Percentiles rank a stretch among this genome's conserved stretches.
These are phyloP conservation scores for Chlorophyllum brunneum DNA, from an alignment of 768 basidiomycete species.

Conservation along the genomic window DNA sequence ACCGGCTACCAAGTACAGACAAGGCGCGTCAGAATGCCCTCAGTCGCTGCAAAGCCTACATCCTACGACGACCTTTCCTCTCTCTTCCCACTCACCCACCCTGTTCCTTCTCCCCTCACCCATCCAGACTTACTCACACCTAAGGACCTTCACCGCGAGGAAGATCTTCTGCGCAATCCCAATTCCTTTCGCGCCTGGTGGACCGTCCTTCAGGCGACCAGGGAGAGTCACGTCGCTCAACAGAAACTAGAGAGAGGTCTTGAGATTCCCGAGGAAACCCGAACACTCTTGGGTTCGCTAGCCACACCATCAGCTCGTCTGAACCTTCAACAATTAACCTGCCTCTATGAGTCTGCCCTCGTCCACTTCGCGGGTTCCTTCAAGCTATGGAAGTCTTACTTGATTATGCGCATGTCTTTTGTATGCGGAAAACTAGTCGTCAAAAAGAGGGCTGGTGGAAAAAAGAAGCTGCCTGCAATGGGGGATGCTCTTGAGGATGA, in stretches of 20 bases:
- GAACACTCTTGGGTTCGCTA: constrained; percentile 72
- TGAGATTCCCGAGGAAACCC: constrained; percentile 45
- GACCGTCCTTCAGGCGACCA: constrained; percentile 73
- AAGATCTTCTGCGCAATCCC: constrained; percentile 90
- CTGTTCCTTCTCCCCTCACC: constrained; percentile 76
- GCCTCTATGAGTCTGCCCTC: constrained; percentile 92
- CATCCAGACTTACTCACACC: constrained; percentile 72
- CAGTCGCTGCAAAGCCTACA: constrained; percentile 44
- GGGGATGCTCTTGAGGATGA: constrained; percentile 88
- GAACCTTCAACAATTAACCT: constrained; percentile 79
- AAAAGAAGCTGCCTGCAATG: constrained; percentile 90
- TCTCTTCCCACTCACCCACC: constrained; percentile 81
- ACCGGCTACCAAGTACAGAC: background rate
- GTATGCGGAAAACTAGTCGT: constrained; percentile 74
- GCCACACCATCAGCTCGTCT: constrained; percentile 68
- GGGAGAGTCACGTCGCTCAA: constrained; percentile 56
- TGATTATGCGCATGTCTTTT: constrained; percentile 77
- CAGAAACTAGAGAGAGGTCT: constrained; percentile 50
- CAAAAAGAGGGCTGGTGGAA: constrained; percentile 79
- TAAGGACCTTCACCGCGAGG: constrained; percentile 83
- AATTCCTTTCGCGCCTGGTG: constrained; percentile 93
- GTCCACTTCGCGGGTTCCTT: constrained; percentile 84
- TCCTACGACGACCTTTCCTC: constrained; percentile 46
- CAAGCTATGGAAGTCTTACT: constrained; percentile 95
- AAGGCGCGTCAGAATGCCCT: constrained; percentile 43